Conservation (phyloP, 345 rosid genomes). For the Mangifera indica region DNA sequence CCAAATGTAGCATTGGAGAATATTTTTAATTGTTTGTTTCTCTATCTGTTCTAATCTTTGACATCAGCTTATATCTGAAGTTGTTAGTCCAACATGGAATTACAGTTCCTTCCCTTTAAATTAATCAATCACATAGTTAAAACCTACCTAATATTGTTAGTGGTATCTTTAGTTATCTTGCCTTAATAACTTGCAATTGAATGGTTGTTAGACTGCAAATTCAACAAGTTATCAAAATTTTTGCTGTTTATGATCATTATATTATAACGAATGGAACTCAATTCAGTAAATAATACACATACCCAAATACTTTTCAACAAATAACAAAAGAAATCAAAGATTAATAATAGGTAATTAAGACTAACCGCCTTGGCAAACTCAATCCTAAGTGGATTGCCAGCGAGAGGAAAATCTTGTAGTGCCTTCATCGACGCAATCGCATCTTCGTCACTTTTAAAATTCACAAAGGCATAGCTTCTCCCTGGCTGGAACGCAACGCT, state of each 20-base stretch:
- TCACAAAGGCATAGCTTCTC: conserved; percentile 78
- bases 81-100: neutral
- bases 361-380: conserved; percentile 99
- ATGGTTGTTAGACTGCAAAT: neutral
- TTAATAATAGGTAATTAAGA: conserved; percentile 39
- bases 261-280: conserved; percentile 17
- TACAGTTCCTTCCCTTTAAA: neutral
- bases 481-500: conserved; percentile 82
- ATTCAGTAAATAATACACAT: conserved; percentile 16
- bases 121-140: neutral
- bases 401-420: conserved; percentile 74
- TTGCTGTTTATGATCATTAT: neutral
- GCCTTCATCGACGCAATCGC: conserved; percentile 68
- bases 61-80: neutral
- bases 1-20: neutral
- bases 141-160: neutral
- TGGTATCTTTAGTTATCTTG: neutral
- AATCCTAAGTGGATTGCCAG: conserved; percentile 82
- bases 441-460: conserved; percentile 61
- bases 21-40: neutral
- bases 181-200: neutral
- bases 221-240: neutral
- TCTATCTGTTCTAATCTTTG: neutral
- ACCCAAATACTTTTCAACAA: neutral
- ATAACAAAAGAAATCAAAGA: conserved; percentile 17